Conservation (phyloP, 345 rosid genomes). For the Pistacia vera region DNA sequence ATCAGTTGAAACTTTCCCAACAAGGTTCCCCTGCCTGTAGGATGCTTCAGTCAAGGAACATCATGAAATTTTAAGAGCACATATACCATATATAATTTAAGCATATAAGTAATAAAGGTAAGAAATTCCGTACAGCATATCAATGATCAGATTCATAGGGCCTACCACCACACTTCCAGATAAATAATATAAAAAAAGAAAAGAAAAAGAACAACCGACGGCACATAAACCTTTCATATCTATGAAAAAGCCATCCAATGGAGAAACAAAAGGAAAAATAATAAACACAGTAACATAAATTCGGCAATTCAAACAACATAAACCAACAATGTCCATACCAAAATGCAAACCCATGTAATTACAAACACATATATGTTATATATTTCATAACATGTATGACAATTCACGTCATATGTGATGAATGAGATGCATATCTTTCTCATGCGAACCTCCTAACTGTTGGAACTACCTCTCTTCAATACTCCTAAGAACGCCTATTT, state of each 20-base stretch:
- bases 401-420: background rate
- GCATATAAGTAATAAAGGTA: background rate
- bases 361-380: background rate
- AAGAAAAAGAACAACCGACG: background rate
- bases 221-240: background rate
- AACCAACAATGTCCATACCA: background rate
- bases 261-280: background rate
- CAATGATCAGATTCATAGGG: constrained; percentile 9
- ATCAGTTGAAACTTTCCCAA: background rate
- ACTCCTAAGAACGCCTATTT: background rate
- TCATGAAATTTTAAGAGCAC: constrained; percentile 2
- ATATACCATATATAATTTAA: background rate
- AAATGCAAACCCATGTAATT: background rate
- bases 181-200: background rate
- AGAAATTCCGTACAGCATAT: background rate
- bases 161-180: constrained; percentile 13
- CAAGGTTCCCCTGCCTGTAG: background rate
- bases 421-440: background rate
- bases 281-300: background rate
- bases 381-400: background rate
- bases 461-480: background rate
- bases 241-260: background rate
- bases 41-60: background rate
- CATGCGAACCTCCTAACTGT: too few relatives aligned
- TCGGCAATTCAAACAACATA: constrained; percentile 6